A percentile compares a stretch with the other conserved stretches of the same genome.
phyloP scores from a whole-genome alignment of 345 rosid species.

The Euphorbia peplus region DNA sequence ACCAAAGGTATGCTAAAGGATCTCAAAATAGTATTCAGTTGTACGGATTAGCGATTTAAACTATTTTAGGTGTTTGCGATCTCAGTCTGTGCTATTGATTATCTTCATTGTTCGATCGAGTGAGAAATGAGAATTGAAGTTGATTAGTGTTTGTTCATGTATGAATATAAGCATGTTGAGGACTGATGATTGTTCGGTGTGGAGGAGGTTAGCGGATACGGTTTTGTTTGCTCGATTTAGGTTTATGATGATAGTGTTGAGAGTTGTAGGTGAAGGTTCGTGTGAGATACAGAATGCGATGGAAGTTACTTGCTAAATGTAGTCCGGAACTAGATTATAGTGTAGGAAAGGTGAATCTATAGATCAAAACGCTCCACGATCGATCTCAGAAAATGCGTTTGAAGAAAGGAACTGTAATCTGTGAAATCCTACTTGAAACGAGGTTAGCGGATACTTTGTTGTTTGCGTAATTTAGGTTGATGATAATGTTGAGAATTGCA shows the following conservation, averaged over 20 bases:
- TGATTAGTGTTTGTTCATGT: neutral
- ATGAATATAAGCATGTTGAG: neutral
- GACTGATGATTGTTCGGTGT: neutral
- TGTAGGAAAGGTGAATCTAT: no score
- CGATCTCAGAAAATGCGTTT: no score
- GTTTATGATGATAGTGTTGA: neutral
- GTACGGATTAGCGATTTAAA: no score
- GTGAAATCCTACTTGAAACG: no score
- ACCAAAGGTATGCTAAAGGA: slow-evolving; percentile 30
- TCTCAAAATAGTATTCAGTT: neutral
- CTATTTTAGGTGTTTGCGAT: neutral
- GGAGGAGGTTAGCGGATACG: no score
- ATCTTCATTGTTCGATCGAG: neutral
- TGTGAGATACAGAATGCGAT: no score
- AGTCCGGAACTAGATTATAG: no score
- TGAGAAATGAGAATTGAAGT: neutral
- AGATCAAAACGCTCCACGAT: no score
- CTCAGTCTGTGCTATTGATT: neutral
- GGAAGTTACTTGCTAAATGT: no score
- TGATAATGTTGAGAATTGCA: no score
- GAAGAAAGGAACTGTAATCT: no score
- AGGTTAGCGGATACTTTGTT: no score
- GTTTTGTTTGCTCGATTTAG: neutral
- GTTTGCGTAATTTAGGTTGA: neutral
- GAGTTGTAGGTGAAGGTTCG: neutral